A percentile compares a stretch with the other conserved stretches of the same genome.
These are phyloP conservation scores for Biscogniauxia marginata DNA, from an alignment of 2,329 filamentous ascomycete species.

Conservation along the genomic window DNA sequence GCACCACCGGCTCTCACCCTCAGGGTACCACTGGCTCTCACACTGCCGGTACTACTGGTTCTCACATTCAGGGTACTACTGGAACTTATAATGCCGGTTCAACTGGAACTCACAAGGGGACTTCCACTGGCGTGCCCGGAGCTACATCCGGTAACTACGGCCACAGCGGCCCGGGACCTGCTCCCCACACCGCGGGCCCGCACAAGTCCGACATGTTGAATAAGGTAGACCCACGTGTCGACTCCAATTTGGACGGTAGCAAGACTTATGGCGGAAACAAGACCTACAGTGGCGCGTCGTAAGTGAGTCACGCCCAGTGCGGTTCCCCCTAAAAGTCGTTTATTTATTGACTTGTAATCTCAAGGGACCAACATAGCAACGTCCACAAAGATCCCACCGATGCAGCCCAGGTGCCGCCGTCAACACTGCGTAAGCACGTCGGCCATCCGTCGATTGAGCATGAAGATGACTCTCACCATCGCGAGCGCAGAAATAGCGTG, in stretches of 20 bases:
- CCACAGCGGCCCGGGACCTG: slow-evolving; percentile 31
- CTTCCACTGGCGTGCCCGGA: no score
- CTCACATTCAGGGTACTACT: no score
- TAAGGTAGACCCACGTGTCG: slow-evolving; percentile 56
- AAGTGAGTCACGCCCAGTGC: slow-evolving; percentile 29
- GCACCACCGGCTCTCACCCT: slow-evolving; percentile 18
- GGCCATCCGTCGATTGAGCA: slow-evolving; percentile 48
- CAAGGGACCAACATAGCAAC: slow-evolving; percentile 12
- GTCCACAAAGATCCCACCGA: slow-evolving; percentile 48
- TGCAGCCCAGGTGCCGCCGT: slow-evolving; percentile 57
- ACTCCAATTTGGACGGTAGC: slow-evolving; percentile 54
- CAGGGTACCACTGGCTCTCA: slow-evolving; percentile 15
- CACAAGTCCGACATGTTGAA: slow-evolving; percentile 54
- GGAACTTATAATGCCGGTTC: no score
- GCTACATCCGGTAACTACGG: slow-evolving; percentile 11
- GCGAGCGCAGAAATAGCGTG: slow-evolving; percentile 45
- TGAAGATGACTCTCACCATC: slow-evolving; percentile 42
- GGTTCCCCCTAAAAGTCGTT: slow-evolving; percentile 1
- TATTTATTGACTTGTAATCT: not conserved
- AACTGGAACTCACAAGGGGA: no score
- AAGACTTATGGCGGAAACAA: slow-evolving; percentile 56
- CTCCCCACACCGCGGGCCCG: slow-evolving; percentile 47
- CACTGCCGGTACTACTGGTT: slow-evolving; percentile 20
- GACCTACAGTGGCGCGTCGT: slow-evolving; percentile 41
- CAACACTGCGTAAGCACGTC: slow-evolving; percentile 47